Conservation (phyloP, 192 early-diverging fungal species). For the Lobosporangium transversale region DNA sequence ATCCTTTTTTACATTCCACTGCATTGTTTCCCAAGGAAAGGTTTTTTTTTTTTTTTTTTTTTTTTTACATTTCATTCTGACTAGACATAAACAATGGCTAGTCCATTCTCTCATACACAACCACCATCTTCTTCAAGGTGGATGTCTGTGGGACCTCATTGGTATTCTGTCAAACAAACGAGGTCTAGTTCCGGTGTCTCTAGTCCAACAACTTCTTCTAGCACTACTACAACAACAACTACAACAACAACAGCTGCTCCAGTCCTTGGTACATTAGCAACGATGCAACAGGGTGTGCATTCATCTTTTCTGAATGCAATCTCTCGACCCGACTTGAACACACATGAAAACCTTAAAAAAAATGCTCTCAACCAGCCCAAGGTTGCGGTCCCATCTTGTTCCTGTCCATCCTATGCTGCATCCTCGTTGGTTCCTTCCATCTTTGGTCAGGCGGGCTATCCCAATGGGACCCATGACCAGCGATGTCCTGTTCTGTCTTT, state of each 20-base stretch:
- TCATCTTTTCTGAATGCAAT: slow-evolving; percentile 2
- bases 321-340: slow-evolving; percentile 1
- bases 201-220: background rate
- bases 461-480: background rate
- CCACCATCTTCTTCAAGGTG: background rate
- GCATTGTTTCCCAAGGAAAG: background rate
- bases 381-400: too few relatives aligned
- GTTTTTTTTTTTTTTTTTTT: background rate
- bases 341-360: background rate
- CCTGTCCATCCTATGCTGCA: too few relatives aligned
- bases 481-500: background rate
- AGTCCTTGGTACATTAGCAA: too few relatives aligned
- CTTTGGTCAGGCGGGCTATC: background rate
- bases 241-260: too few relatives aligned
- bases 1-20: background rate
- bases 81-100: background rate
- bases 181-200: background rate
- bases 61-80: background rate
- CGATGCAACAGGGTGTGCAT: slow-evolving; percentile 1
- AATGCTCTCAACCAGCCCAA: background rate
- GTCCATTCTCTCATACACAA: background rate
- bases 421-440: background rate
- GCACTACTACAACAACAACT: background rate
- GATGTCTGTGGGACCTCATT: slow-evolving; percentile 5
- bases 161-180: background rate